Conservation (phyloP, 495 filamentous ascomycete species). For the Penicillium coffeae region DNA sequence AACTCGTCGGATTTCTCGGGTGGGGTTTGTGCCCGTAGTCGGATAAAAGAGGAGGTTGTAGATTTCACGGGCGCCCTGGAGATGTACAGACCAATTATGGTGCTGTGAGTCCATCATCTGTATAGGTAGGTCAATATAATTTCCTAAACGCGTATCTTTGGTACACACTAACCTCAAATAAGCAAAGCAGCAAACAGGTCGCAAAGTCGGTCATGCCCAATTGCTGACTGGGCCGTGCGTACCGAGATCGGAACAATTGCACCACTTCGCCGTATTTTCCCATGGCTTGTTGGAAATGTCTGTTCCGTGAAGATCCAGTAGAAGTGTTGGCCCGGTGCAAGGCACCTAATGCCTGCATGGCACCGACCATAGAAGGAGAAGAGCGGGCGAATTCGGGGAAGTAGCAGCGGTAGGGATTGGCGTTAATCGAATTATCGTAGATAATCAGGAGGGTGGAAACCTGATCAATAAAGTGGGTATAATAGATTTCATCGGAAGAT, state of each 20-base stretch:
- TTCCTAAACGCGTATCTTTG: not conserved
- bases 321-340: constrained; percentile 43
- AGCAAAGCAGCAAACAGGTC: constrained; percentile 36
- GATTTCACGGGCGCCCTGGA: constrained; percentile 41
- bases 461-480: constrained; percentile 35
- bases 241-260: constrained; percentile 31
- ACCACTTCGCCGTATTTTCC: constrained; percentile 39
- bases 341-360: constrained; percentile 43
- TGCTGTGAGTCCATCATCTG: constrained; percentile 47
- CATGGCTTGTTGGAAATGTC: constrained; percentile 41
- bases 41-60: constrained; percentile 37
- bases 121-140: not conserved
- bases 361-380: constrained; percentile 36
- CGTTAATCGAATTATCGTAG: constrained; percentile 34
- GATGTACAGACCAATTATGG: constrained; percentile 39
- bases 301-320: constrained; percentile 27
- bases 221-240: constrained; percentile 24
- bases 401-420: constrained; percentile 34
- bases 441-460: constrained; percentile 37
- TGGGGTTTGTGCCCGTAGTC: constrained; percentile 16
- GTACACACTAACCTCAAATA: constrained; percentile 36
- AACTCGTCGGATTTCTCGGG: constrained; percentile 29
- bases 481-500: constrained; percentile 32
- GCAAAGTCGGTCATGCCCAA: constrained; percentile 35
- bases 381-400: constrained; percentile 38